phyloP scores from a whole-genome alignment of 192 early-diverging fungal genomes.

The Mortierella alpina region DNA sequence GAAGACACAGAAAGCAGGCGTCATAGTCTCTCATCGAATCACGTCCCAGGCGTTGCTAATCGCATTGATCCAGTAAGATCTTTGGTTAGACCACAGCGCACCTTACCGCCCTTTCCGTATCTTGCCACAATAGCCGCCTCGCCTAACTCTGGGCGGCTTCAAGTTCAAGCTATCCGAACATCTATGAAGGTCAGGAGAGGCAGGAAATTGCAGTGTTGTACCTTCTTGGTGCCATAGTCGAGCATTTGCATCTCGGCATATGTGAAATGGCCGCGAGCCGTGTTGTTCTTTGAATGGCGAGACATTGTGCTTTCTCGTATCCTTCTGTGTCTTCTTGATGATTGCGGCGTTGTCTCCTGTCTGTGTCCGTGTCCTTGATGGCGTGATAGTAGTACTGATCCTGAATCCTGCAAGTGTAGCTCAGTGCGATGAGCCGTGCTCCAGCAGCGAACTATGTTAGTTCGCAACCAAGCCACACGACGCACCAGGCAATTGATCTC shows the following conservation, averaged over 20 bases:
- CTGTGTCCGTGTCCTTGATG: neutral
- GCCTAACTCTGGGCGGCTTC: too few species aligned
- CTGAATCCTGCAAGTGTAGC: too few species aligned
- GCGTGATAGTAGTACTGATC: neutral
- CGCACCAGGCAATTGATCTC: too few species aligned
- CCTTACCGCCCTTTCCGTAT: too few species aligned
- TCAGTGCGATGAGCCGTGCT: too few species aligned
- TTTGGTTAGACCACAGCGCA: neutral
- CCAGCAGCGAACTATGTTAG: too few species aligned
- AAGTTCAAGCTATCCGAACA: too few species aligned
- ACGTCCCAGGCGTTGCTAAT: conserved; percentile 80
- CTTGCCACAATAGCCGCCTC: too few species aligned
- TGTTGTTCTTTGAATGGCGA: conserved; percentile 96
- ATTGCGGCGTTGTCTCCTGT: neutral
- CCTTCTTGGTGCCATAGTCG: conserved; percentile 92
- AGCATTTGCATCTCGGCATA: conserved; percentile 88
- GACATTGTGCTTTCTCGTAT: conserved; percentile 61
- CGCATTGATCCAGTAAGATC: neutral
- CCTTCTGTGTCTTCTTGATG: neutral
- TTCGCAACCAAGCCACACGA: too few species aligned
- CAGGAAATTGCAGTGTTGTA: conserved; percentile 14
- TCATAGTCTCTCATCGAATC: conserved; percentile 88
- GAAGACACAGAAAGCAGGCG: conserved; percentile 90
- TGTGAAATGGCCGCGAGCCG: conserved; percentile 89
- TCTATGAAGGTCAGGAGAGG: too few species aligned